Conservation (phyloP, 2,329 filamentous ascomycete species). For the Colletotrichum cordylinicola region DNA sequence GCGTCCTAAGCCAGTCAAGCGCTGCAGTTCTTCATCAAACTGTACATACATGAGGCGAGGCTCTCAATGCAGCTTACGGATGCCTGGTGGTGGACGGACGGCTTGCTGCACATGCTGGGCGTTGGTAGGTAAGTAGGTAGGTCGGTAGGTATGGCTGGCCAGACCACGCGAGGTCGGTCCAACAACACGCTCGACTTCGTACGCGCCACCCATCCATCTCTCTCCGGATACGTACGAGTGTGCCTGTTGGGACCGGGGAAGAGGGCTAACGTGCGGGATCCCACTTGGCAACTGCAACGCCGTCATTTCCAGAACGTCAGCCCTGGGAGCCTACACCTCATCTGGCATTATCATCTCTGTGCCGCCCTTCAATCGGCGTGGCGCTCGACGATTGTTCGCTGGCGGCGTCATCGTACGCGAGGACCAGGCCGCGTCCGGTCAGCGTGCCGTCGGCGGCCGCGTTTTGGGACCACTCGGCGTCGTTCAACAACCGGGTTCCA, state of each 20-base stretch:
- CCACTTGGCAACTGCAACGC: constrained; percentile 4
- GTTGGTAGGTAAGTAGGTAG: neutral
- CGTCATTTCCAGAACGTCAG: constrained; percentile 14
- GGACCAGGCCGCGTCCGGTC: neutral
- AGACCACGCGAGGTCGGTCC: neutral
- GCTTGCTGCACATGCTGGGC: neutral
- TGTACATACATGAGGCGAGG: constrained; percentile 3
- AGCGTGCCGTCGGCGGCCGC: neutral
- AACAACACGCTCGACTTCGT: neutral
- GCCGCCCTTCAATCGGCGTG: neutral
- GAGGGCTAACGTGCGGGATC: neutral
- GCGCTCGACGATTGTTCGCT: neutral
- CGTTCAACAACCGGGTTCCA: neutral
- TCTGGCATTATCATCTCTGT: neutral
- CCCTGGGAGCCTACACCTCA: neutral
- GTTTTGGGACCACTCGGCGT: neutral
- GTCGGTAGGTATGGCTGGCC: neutral
- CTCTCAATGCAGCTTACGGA: neutral
- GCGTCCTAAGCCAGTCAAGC: constrained; percentile 4
- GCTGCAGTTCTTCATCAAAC: constrained; percentile 16
- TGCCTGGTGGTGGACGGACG: neutral
- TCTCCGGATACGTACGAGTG: neutral
- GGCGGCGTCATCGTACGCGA: neutral
- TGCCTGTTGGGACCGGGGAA: neutral
- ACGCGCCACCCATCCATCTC: neutral